phyloP scores from a whole-genome alignment of 2,329 filamentous ascomycete species.

The Ascocoryne sarcoides region DNA sequence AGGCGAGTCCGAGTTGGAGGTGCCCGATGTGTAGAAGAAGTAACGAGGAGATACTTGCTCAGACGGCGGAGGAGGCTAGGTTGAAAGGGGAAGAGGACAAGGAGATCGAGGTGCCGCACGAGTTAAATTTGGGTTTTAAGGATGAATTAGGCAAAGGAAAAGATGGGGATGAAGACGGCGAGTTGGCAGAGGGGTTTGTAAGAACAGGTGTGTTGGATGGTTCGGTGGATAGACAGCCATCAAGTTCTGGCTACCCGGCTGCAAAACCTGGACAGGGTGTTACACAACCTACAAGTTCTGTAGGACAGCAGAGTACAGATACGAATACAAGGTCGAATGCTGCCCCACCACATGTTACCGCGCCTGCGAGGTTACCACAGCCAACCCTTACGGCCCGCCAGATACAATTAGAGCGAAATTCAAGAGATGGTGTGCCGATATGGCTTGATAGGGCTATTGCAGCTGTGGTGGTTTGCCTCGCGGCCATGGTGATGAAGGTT shows the following conservation, averaged over 20 bases:
- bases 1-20: conserved; percentile 53
- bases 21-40: conserved; percentile 63
- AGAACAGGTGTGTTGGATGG: conserved; percentile 34
- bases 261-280: conserved; percentile 27
- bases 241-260: conserved; percentile 18
- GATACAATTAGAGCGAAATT: conserved; percentile 19
- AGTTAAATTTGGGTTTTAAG: conserved; percentile 56
- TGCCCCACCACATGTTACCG: conserved; percentile 1
- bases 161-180: conserved; percentile 14
- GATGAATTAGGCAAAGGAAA: conserved; percentile 53
- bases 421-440: conserved; percentile 47
- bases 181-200: conserved; percentile 50
- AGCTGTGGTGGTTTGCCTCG: conserved; percentile 58
- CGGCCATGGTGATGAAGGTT: conserved; percentile 59
- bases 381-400: conserved; percentile 11
- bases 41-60: conserved; percentile 66
- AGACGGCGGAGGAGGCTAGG: conserved; percentile 46
- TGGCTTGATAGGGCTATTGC: conserved; percentile 81
- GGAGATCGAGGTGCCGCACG: conserved; percentile 40
- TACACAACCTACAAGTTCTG: conserved; percentile 27
- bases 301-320: background rate
- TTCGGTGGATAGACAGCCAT: conserved; percentile 14
- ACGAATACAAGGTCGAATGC: background rate
- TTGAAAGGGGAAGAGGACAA: conserved; percentile 32
- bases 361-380: conserved; percentile 3